These are phyloP conservation scores for Licmophora abbreviata DNA, from an alignment of 108 stramenopile genomes.

Conservation along the genomic window DNA sequence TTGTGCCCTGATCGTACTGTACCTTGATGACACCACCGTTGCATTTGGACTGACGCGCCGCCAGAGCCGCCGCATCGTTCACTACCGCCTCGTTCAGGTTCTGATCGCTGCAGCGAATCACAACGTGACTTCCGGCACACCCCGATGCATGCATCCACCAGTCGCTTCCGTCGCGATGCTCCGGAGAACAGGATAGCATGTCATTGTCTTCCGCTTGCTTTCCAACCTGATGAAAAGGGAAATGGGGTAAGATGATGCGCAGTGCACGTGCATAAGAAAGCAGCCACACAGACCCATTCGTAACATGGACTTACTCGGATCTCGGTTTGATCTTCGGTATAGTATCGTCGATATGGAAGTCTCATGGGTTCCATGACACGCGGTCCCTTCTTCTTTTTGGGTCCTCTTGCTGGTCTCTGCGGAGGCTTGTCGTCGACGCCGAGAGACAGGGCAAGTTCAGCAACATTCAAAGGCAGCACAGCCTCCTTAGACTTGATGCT, in stretches of 20 bases:
- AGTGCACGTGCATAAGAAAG: background rate
- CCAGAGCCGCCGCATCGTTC: constrained; percentile 72
- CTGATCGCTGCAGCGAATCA: constrained; percentile 62
- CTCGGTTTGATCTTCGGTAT: constrained; percentile 49
- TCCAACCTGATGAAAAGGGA: constrained; percentile 74
- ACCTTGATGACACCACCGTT: constrained; percentile 66
- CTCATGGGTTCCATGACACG: constrained; percentile 19
- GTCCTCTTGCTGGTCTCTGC: constrained; percentile 15
- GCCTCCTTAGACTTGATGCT: constrained; percentile 26
- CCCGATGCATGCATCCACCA: constrained; percentile 92
- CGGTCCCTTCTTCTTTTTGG: constrained; percentile 50
- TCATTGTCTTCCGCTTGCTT: constrained; percentile 86
- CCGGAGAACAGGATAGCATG: constrained; percentile 51
- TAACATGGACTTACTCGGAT: constrained; percentile 44
- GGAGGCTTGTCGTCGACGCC: constrained; percentile 52
- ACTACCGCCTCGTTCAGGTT: constrained; percentile 56
- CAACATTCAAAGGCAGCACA: constrained; percentile 32
- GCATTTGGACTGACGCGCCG: constrained; percentile 82
- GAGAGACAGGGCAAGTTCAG: constrained; percentile 42
- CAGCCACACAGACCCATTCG: background rate
- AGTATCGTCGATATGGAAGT: constrained; percentile 72
- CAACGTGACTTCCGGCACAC: constrained; percentile 85
- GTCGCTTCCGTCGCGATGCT: constrained; percentile 72
- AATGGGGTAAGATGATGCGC: background rate
- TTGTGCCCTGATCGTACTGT: background rate